Base-by-base conservation (phyloP, 805 yeast genomes). In the Yamadazyma nakazawae region DNA sequence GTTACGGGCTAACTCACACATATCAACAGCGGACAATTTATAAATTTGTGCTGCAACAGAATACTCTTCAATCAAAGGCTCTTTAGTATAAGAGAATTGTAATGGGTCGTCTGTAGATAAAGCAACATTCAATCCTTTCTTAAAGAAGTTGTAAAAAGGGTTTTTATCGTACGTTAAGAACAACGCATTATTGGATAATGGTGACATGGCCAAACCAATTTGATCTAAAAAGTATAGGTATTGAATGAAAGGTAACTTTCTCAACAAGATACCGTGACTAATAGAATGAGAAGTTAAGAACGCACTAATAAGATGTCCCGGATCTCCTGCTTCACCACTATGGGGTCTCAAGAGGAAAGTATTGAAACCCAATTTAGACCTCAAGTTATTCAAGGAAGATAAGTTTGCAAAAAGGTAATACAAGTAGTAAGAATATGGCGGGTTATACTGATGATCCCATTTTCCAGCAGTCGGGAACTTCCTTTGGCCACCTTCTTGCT, bases 271-370 rank as follows among this genome's bases (percentile, higher is more conserved):
- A 48, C 99, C 99, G 64, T 94, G 99, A 11, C 96, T 88, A 50
- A 94, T 94, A 43, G 96, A 88, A 60, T 92, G 95, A 1, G 97
- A 83, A 1, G 94, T 81, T 58, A 94, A 68, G 59, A 86, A 94
- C 1, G 99, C 91, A 42, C 91, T 79, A 38, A 91, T 88, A 60
- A 95, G 75, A 71, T 94, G 99, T 60, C 94, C 98, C 1, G 98
- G 97, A 61, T 94, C 99, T 50, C 99, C 99, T n/a, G 99, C 99
- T 67, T 94, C 99, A 53, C 99, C 99, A 56, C 96, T 88, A 66
- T 94, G 99, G 3, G 99, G 99, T 59, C 99, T 80, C 57, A 94
- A 72, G n/a, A 89, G 95, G 67, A 94, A 84, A 0, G 97, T 91
- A 63, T 87, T 91, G 67, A 81, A 86, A 0, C 87, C 85, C 48